phyloP scores from a whole-genome alignment of 495 filamentous ascomycete species.

The Talaromyces nanjingensis region DNA sequence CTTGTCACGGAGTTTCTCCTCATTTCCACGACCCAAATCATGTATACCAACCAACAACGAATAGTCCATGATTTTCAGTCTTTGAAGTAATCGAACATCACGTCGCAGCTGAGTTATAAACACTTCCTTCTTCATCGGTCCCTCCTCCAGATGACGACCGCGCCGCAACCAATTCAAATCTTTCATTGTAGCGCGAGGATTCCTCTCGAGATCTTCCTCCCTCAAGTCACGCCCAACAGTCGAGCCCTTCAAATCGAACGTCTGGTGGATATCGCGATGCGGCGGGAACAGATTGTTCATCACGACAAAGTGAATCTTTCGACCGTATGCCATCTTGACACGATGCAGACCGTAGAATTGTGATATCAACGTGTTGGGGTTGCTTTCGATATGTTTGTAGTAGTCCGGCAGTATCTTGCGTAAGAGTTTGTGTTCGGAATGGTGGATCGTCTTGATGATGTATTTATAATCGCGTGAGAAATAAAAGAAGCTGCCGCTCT shows the following conservation, averaged over 20 bases:
- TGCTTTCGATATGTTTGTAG: slow-evolving; percentile 84
- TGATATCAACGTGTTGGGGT: slow-evolving; percentile 93
- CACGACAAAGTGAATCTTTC: slow-evolving; percentile 98
- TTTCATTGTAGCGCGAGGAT: slow-evolving; percentile 90
- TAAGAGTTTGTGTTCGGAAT: slow-evolving; percentile 90
- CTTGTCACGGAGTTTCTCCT: slow-evolving; percentile 92
- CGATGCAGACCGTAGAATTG: slow-evolving; percentile 98
- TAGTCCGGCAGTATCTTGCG: slow-evolving; percentile 89
- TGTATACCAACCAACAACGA: slow-evolving; percentile 93
- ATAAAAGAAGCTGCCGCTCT: slow-evolving; percentile 99
- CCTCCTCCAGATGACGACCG: slow-evolving; percentile 77
- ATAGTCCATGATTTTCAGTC: slow-evolving; percentile 97
- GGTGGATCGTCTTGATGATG: slow-evolving; percentile 99
- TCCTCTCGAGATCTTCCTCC: slow-evolving; percentile 79
- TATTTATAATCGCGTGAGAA: slow-evolving; percentile 99
- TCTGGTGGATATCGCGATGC: slow-evolving; percentile 94
- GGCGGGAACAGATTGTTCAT: slow-evolving; percentile 99
- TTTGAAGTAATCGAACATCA: slow-evolving; percentile 80
- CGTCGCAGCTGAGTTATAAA: slow-evolving; percentile 84
- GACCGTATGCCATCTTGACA: slow-evolving; percentile 96
- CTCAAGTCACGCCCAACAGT: slow-evolving; percentile 86
- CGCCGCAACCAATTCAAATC: slow-evolving; percentile 95
- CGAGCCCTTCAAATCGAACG: slow-evolving; percentile 96
- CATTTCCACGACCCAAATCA: slow-evolving; percentile 80
- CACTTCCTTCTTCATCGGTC: slow-evolving; percentile 71